phyloP scores from a whole-genome alignment of 306 rosid species.

The Malus sieversii region DNA sequence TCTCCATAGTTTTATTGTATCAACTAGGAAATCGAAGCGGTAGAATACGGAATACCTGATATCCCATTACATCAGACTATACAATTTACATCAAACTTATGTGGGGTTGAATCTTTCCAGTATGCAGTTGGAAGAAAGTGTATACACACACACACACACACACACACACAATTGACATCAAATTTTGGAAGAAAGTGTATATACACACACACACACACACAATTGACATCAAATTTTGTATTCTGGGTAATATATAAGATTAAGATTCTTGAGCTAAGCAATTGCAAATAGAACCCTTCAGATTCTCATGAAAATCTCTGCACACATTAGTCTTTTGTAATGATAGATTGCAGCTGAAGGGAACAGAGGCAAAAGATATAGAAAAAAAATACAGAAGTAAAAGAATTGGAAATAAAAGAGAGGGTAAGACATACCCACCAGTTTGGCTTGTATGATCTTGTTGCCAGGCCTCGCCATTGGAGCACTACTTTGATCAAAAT shows the following conservation, averaged over 20 bases:
- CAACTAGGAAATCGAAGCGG: background rate
- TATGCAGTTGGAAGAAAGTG: background rate
- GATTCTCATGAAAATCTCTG: background rate
- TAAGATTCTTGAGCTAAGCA: background rate
- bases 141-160: too few species aligned
- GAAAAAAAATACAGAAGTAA: background rate
- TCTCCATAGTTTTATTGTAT: background rate
- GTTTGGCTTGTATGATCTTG: slow-evolving; percentile 77
- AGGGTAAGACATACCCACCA: slow-evolving; percentile 83
- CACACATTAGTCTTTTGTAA: too few species aligned
- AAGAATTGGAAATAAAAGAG: slow-evolving; percentile 10
- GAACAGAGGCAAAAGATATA: background rate
- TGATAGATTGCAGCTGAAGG: too few species aligned
- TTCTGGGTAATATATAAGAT: background rate
- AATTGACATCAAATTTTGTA: background rate
- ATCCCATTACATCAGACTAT: background rate
- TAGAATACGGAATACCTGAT: background rate
- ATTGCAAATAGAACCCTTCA: background rate
- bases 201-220: too few species aligned
- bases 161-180: too few species aligned
- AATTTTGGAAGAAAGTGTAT: background rate
- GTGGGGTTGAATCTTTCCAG: background rate
- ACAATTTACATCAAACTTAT: background rate
- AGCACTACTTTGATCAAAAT: slow-evolving; percentile 10
- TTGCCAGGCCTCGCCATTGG: slow-evolving; percentile 54